Evolutionary conservation across 176 grass and related monocot genomes (phyloP).

Genomic region (Coix lacrymajobi): DNA sequence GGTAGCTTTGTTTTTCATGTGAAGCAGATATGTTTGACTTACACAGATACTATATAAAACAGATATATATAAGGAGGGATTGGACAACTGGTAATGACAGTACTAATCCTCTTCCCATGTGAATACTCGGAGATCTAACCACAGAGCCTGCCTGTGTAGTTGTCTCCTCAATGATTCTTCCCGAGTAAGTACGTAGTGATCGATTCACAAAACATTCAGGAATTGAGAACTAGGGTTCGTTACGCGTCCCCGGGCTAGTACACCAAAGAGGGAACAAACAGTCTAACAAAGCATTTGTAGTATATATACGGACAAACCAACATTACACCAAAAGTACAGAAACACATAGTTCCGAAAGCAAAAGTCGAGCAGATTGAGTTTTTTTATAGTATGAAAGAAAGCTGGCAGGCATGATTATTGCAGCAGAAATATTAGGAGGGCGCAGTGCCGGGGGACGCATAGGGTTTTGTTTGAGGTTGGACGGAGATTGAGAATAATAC

Average conservation of each 20-base stretch:
- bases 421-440: background rate
- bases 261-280: background rate
- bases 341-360: too few species aligned
- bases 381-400: background rate
- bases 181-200: constrained; percentile 42
- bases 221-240: background rate
- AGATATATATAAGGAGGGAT: background rate
- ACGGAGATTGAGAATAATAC: background rate
- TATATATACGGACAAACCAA: background rate
- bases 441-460: constrained; percentile 15
- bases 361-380: too few species aligned
- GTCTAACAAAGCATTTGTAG: background rate
- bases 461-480: constrained; percentile 7
- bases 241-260: background rate
- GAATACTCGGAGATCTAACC: constrained; percentile 38
- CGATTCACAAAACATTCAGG: constrained; percentile 18
- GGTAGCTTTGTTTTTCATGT: constrained; percentile 36
- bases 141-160: constrained; percentile 23
- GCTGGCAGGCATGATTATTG: background rate
- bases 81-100: constrained; percentile 46
- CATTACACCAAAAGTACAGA: background rate
- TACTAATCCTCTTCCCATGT: constrained; percentile 40
- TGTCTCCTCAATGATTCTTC: constrained; percentile 48
- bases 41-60: background rate
- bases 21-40: constrained; percentile 42